Conservation (phyloP, 371 early-diverging fungal species). For the Circinella umbellata region DNA sequence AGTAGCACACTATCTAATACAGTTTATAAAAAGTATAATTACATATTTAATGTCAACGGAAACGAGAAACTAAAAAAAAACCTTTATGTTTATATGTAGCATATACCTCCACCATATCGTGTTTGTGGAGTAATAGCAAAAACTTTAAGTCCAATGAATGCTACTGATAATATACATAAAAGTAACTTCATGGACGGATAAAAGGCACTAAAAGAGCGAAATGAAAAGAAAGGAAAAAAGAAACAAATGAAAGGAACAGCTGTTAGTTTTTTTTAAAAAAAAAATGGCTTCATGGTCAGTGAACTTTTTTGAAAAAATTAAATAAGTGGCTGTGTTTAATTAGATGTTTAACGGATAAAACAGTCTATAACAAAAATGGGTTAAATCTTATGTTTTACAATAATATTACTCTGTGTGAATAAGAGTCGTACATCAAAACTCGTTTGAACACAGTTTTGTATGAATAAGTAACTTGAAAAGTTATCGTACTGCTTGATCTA, state of each 20-base stretch:
- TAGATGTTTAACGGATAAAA: not conserved
- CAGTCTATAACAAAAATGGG: not conserved
- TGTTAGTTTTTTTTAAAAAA: no score
- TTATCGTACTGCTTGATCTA: no score
- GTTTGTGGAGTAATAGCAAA: not conserved
- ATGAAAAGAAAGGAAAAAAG: not conserved
- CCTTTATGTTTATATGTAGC: not conserved
- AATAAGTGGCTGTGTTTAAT: not conserved
- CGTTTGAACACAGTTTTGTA: no score
- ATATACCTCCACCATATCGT: constrained; percentile 2
- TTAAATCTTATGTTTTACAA: not conserved
- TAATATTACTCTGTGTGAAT: no score
- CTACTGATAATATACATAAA: not conserved
- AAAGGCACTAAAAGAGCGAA: not conserved
- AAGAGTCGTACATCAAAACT: no score
- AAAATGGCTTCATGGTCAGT: no score
- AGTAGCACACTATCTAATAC: not conserved
- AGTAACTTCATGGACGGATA: not conserved
- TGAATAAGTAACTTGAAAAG: no score
- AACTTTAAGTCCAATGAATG: not conserved
- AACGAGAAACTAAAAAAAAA: not conserved
- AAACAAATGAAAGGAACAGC: not conserved
- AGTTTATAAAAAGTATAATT: not conserved
- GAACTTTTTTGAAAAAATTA: no score
- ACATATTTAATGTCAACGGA: no score